Evolutionary conservation across 805 yeast species (phyloP).

Genomic region (Kazachstania viticola): DNA sequence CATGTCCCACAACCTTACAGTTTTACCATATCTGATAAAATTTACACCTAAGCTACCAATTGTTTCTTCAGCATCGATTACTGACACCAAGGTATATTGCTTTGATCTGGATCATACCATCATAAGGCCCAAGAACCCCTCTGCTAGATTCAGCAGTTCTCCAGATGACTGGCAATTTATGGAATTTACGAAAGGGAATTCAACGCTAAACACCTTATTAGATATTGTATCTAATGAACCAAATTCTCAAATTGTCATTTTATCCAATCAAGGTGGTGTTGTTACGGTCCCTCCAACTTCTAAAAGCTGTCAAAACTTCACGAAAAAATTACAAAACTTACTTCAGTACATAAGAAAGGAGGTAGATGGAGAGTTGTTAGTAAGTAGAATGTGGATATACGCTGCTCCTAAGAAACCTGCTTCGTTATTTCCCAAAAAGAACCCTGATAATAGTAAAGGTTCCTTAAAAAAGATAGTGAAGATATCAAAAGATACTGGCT

Average conservation of each 20-base stretch:
- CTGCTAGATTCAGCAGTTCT: constrained; percentile 43
- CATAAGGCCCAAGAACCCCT: constrained; percentile 39
- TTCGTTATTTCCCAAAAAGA: constrained; percentile 8
- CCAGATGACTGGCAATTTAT: constrained; percentile 71
- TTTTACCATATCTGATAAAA: constrained; percentile 35
- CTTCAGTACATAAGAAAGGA: constrained; percentile 21
- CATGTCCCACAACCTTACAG: constrained; percentile 25
- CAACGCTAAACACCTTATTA: constrained; percentile 11
- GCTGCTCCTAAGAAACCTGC: constrained; percentile 53
- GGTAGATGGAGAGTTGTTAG: constrained; percentile 17
- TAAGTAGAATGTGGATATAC: constrained; percentile 35
- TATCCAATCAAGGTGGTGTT: constrained; percentile 75
- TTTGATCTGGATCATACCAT: constrained; percentile 85
- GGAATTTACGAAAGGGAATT: constrained; percentile 21
- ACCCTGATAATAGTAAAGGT: not conserved
- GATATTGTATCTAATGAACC: constrained; percentile 9
- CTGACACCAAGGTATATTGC: constrained; percentile 36
- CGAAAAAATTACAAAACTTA: constrained; percentile 31
- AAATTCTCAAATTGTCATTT: constrained; percentile 44
- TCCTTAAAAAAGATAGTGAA: not conserved
- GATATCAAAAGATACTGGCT: not conserved
- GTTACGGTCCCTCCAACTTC: constrained; percentile 20
- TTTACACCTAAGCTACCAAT: constrained; percentile 25
- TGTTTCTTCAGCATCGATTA: not conserved
- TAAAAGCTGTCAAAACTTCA: constrained; percentile 30